Evolutionary conservation across 1,284 basidiomycete species (phyloP), one percentile per base, ranked within the genome.

Genomic region (Sphaerobolus stellatus): DNA sequence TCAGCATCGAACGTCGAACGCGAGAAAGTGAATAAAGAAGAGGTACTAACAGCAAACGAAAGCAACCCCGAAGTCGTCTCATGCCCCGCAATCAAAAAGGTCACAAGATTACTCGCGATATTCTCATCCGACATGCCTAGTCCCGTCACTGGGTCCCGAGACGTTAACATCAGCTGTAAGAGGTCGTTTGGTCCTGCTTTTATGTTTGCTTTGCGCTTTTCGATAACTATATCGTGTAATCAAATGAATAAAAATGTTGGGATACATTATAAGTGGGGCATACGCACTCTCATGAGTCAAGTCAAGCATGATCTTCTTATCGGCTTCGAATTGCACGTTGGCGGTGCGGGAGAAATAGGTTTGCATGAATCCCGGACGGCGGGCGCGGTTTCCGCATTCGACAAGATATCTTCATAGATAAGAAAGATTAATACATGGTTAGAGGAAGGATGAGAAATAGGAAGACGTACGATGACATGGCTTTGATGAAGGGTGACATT

Each of bases 1-100:
- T 30, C 29, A 16, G 40, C 29, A 30, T 52, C 9, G n/a, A n/a
- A n/a, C n/a, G n/a, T n/a, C n/a, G n/a, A n/a, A n/a, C n/a, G 11
- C 2, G 36, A n/a, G n/a, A 52, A 44, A 7, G 11, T 27, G 16
- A 16, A 4, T 5, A 33, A 13, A 34, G n/a, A 40, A 41, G n/a
- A n/a, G 16, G 24, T n/a, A n/a, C 18, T 7, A 20, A 54, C 53
- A 48, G 64, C 59, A 59, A 77, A 77, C 0, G 70, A 70, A 25
- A 77, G 63, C 52, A 71, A 65, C 2, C 72, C 75, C 5, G 76
- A 77, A 0, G 78, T 78, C 0, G 78, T 80, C 62, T 80, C 79
- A 58, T 79, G 79, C 2, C 78, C 79, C 4, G 79, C 80, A 38
- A 80, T 75, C n/a, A 81, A 65, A 71, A 81, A 80, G 2, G 78